These are phyloP conservation scores for Fremontodendron californicum DNA, from an alignment of 345 rosid genomes.

Conservation along the genomic window DNA sequence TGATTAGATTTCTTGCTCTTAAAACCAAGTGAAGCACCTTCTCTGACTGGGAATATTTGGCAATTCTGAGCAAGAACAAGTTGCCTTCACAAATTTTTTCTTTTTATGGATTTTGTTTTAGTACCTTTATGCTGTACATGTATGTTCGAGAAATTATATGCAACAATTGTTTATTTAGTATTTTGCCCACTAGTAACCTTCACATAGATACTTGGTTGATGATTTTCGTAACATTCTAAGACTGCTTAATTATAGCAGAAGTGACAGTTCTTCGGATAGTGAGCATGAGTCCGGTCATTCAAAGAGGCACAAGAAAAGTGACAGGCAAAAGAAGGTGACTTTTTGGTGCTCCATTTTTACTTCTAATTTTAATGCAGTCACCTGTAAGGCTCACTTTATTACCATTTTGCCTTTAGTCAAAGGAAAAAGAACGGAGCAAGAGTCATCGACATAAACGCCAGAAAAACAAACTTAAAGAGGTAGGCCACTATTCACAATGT, in stretches of 20 bases:
- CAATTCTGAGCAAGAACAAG: not conserved
- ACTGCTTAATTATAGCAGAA: slow-evolving; percentile 27
- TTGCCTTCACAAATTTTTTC: not conserved
- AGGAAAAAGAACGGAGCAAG: slow-evolving; percentile 73
- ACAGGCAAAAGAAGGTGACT: slow-evolving; percentile 57
- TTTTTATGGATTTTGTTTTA: not conserved
- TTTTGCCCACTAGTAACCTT: not conserved
- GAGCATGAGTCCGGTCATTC: slow-evolving; percentile 54
- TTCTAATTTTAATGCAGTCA: not conserved
- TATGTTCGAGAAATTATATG: not conserved
- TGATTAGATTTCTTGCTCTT: not conserved
- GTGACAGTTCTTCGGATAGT: slow-evolving; percentile 50
- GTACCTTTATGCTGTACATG: not conserved
- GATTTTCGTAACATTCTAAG: slow-evolving; percentile 5
- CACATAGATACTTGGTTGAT: not conserved
- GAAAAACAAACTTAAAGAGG: slow-evolving; percentile 79
- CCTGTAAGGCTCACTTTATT: slow-evolving; percentile 4
- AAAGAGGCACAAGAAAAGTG: slow-evolving; percentile 73
- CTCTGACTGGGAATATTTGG: not conserved
- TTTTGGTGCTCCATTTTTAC: slow-evolving; percentile 5
- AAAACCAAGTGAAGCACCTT: not conserved
- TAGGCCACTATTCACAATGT: slow-evolving; percentile 30
- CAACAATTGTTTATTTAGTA: not conserved
- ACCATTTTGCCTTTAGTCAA: slow-evolving; percentile 35
- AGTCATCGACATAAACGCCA: slow-evolving; percentile 65